A percentile compares a stretch with the other conserved stretches of the same genome.
These are phyloP conservation scores for Lippia alba DNA, from an alignment of 305 asterid genomes.

Conservation along the genomic window DNA sequence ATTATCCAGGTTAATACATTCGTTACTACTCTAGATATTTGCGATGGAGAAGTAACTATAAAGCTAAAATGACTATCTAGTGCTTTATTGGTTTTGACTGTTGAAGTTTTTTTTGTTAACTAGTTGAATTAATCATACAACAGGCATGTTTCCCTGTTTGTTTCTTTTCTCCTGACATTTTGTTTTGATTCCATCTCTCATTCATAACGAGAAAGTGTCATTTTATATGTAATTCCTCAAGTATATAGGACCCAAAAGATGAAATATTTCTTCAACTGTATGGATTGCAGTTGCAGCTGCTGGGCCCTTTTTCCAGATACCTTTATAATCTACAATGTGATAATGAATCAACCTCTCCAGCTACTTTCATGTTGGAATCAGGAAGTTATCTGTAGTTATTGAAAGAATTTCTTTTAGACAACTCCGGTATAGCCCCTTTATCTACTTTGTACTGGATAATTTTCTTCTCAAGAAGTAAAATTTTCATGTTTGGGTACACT, in stretches of 20 bases:
- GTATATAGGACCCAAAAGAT: not conserved
- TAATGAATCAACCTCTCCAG: not conserved
- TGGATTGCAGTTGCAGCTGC: slow-evolving; percentile 6
- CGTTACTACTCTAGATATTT: slow-evolving; percentile 23
- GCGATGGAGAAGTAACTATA: slow-evolving; percentile 22
- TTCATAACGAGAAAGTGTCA: slow-evolving; percentile 1
- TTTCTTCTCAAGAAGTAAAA: not conserved
- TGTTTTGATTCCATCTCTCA: not conserved
- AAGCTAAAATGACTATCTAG: slow-evolving; percentile 7
- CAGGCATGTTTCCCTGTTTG: not conserved
- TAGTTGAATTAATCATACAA: slow-evolving; percentile 2
- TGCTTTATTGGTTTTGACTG: slow-evolving; percentile 2
- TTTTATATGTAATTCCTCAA: not conserved
- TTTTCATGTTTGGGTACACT: not conserved
- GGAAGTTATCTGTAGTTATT: not conserved
- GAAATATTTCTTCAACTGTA: not conserved
- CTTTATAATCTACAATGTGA: not conserved
- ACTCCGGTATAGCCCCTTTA: not conserved
- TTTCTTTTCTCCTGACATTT: not conserved
- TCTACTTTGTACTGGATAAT: not conserved
- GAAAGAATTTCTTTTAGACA: too few species aligned
- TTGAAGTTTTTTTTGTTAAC: not conserved
- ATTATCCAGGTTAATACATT: slow-evolving; percentile 74
- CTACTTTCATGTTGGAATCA: not conserved
- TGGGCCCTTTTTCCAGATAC: not conserved